Conservation (phyloP, 257 asterid species). For the Solanum pinnatisectum region DNA sequence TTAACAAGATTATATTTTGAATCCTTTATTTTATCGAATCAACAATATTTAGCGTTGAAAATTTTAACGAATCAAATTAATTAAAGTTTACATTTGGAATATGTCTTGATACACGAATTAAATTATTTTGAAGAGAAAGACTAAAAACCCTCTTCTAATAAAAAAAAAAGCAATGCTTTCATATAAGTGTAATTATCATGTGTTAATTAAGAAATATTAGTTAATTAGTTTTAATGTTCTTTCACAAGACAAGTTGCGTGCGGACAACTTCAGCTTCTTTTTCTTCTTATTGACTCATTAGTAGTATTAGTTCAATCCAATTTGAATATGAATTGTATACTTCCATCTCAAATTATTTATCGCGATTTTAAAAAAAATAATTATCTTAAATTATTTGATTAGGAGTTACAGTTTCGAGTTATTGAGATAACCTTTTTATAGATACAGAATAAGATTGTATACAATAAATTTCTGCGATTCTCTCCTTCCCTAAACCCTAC, state of each 20-base stretch:
- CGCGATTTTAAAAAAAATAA: neutral
- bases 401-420: rapidly evolving
- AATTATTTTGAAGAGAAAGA: too few species aligned
- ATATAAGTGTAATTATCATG: neutral
- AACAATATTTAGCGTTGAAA: too few species aligned
- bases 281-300: neutral
- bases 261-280: neutral
- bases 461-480: rapidly evolving
- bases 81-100: too few species aligned
- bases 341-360: neutral
- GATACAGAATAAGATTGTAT: neutral
- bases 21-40: too few species aligned
- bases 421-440: neutral
- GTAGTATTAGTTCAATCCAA: neutral
- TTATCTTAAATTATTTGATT: neutral
- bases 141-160: too few species aligned
- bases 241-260: neutral
- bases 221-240: neutral
- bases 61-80: too few species aligned
- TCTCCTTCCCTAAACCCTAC: rapidly evolving
- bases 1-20: too few species aligned
- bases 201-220: neutral
- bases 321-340: neutral
- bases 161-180: too few species aligned
- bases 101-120: too few species aligned